Percentiles rank a stretch among this genome's conserved stretches.
phyloP scores from a whole-genome alignment of 768 basidiomycete species.

The Pleurotus giganteus region DNA sequence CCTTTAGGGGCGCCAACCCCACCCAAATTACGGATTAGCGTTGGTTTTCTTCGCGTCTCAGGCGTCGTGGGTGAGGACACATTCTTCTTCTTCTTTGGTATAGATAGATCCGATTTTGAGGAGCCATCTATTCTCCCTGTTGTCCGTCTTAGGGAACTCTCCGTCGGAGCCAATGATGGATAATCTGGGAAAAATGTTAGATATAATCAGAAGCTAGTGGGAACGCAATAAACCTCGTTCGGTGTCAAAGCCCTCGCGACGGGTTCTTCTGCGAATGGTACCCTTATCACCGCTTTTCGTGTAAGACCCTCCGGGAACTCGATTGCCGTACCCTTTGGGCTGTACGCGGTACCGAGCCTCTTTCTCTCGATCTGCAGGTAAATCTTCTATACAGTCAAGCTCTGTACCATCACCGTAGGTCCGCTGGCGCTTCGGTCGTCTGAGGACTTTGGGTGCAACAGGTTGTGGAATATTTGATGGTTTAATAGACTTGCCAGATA shows the following conservation, averaged over 20 bases:
- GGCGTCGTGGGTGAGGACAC: slow-evolving; percentile 39
- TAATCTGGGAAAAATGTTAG: neutral
- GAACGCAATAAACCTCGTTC: slow-evolving; percentile 38
- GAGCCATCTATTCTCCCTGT: slow-evolving; percentile 54
- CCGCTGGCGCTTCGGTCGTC: slow-evolving; percentile 72
- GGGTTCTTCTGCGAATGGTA: slow-evolving; percentile 56
- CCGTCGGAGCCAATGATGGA: slow-evolving; percentile 35
- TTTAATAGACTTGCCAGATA: slow-evolving; percentile 41
- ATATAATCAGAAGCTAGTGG: slow-evolving; percentile 18
- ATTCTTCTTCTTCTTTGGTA: slow-evolving; percentile 55
- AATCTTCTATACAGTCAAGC: slow-evolving; percentile 83
- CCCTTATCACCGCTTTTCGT: slow-evolving; percentile 51
- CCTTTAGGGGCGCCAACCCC: slow-evolving; percentile 70
- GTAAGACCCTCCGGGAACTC: slow-evolving; percentile 55
- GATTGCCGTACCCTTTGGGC: slow-evolving; percentile 65
- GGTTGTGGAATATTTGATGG: slow-evolving; percentile 37
- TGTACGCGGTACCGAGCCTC: slow-evolving; percentile 74
- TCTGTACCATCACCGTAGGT: slow-evolving; percentile 89
- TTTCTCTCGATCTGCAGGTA: slow-evolving; percentile 82
- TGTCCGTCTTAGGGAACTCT: slow-evolving; percentile 57
- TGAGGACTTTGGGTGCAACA: slow-evolving; percentile 61
- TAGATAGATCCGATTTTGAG: slow-evolving; percentile 30
- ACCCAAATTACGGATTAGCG: slow-evolving; percentile 83
- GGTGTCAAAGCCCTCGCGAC: slow-evolving; percentile 39
- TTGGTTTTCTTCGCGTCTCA: slow-evolving; percentile 71